These are phyloP conservation scores for Penicillium sp. DNA, from an alignment of 2,329 filamentous ascomycete species.

Conservation along the genomic window DNA sequence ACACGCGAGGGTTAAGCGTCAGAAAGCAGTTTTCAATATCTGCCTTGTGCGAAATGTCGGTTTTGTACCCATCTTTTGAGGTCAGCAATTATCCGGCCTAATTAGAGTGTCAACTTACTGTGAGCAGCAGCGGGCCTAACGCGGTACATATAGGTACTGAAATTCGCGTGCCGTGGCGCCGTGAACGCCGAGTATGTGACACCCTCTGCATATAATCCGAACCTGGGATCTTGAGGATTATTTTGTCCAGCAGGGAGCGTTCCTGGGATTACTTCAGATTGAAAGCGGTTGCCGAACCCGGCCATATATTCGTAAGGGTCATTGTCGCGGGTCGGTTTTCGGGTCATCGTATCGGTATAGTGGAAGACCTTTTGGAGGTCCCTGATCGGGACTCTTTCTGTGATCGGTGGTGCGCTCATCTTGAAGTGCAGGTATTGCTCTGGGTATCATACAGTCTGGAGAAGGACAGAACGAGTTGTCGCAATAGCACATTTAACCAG, in stretches of 20 bases:
- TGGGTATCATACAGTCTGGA: neutral
- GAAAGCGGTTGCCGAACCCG: slow-evolving; percentile 37
- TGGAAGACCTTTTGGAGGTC: slow-evolving; percentile 37
- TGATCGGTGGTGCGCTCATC: slow-evolving; percentile 19
- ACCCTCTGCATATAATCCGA: slow-evolving; percentile 38
- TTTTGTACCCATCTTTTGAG: slow-evolving; percentile 36
- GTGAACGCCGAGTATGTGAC: slow-evolving; percentile 36
- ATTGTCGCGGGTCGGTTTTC: slow-evolving; percentile 35
- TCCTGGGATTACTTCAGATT: slow-evolving; percentile 40
- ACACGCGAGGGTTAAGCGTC: slow-evolving; percentile 55
- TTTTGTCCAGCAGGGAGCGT: slow-evolving; percentile 38
- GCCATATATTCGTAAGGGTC: slow-evolving; percentile 37
- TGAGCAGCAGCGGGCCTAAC: slow-evolving; percentile 34
- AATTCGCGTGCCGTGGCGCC: slow-evolving; percentile 32
- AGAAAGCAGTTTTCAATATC: slow-evolving; percentile 35
- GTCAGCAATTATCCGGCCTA: neutral
- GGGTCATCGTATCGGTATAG: slow-evolving; percentile 35
- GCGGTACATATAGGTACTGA: slow-evolving; percentile 36
- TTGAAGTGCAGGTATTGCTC: neutral
- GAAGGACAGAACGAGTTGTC: neutral
- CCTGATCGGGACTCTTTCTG: slow-evolving; percentile 28
- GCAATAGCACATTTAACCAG: neutral
- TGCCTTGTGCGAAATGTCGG: slow-evolving; percentile 47
- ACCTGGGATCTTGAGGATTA: slow-evolving; percentile 37
- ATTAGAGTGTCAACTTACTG: slow-evolving; percentile 22